These are phyloP conservation scores for Phytophthora sp. DNA, from an alignment of 352 stramenopile genomes.

Conservation along the genomic window DNA sequence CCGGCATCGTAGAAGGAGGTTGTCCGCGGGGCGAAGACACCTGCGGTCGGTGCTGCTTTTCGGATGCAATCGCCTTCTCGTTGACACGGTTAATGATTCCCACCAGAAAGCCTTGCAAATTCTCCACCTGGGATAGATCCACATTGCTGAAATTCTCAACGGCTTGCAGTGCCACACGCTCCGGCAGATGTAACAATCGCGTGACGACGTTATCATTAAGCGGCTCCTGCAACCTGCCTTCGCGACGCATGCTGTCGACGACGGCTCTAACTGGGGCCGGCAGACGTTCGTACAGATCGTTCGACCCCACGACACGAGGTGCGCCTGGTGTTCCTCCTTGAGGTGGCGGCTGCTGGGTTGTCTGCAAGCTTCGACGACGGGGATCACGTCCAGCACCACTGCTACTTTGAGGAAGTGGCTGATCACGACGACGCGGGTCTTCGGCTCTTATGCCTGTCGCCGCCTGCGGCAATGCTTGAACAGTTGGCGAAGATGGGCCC, in stretches of 20 bases:
- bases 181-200: conserved; percentile 69
- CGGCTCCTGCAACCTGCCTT: conserved; percentile 57
- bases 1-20: conserved; percentile 8
- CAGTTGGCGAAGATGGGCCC: conserved; percentile 11
- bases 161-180: conserved; percentile 63
- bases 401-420: conserved; percentile 19
- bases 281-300: conserved; percentile 68
- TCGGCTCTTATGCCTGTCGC: conserved; percentile 18
- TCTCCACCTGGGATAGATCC: conserved; percentile 76
- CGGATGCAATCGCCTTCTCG: conserved; percentile 56
- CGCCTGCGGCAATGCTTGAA: conserved; percentile 7
- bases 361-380: conserved; percentile 37
- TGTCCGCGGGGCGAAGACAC: conserved; percentile 33
- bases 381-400: conserved; percentile 40
- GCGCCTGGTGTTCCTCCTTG: conserved; percentile 10
- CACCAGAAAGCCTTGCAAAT: conserved; percentile 81
- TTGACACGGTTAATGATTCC: conserved; percentile 88
- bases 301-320: conserved; percentile 17
- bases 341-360: conserved; percentile 24
- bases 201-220: conserved; percentile 84
- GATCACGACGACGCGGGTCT: conserved; percentile 48
- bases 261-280: conserved; percentile 50
- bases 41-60: conserved; percentile 44
- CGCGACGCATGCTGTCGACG: conserved; percentile 60
- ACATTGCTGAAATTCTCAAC: conserved; percentile 84